phyloP scores from a whole-genome alignment of 2,329 filamentous ascomycete genomes.

The Beauveria sp. region DNA sequence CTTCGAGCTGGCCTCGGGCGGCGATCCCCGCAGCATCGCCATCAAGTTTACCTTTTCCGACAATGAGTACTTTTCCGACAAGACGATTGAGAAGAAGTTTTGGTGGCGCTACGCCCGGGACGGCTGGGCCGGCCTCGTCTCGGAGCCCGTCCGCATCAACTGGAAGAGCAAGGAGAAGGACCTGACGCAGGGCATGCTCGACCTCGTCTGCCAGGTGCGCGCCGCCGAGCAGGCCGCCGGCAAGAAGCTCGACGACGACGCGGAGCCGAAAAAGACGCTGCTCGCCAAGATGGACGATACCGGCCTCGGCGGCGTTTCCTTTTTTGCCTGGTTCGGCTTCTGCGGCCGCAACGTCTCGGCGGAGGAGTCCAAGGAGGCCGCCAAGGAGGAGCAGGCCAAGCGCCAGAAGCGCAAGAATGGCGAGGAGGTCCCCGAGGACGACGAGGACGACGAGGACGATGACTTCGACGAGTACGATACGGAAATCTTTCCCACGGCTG shows the following conservation, averaged over 20 bases:
- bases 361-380: slow-evolving; percentile 60
- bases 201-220: slow-evolving; percentile 62
- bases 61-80: slow-evolving; percentile 78
- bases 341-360: slow-evolving; percentile 60
- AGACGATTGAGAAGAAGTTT: slow-evolving; percentile 81
- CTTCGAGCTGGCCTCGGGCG: slow-evolving; percentile 65
- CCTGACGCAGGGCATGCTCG: slow-evolving; percentile 71
- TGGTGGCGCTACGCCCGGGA: slow-evolving; percentile 67
- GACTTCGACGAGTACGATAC: slow-evolving; percentile 58
- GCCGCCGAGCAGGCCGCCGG: slow-evolving; percentile 50
- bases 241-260: slow-evolving; percentile 28
- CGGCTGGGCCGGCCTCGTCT: slow-evolving; percentile 70
- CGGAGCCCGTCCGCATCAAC: slow-evolving; percentile 78
- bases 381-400: slow-evolving; percentile 52
- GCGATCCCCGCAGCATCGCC: slow-evolving; percentile 72
- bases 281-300: slow-evolving; percentile 50
- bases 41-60: slow-evolving; percentile 71
- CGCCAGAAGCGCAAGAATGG: slow-evolving; percentile 41
- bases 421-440: slow-evolving; percentile 40
- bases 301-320: slow-evolving; percentile 61
- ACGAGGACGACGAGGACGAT: slow-evolving; percentile 52
- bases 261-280: slow-evolving; percentile 41
- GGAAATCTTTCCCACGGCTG: slow-evolving; percentile 83
- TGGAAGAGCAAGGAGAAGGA: slow-evolving; percentile 79
- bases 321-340: slow-evolving; percentile 88